These are phyloP conservation scores for Agaricus subrufescens DNA, from an alignment of 768 basidiomycete species.

Conservation along the genomic window DNA sequence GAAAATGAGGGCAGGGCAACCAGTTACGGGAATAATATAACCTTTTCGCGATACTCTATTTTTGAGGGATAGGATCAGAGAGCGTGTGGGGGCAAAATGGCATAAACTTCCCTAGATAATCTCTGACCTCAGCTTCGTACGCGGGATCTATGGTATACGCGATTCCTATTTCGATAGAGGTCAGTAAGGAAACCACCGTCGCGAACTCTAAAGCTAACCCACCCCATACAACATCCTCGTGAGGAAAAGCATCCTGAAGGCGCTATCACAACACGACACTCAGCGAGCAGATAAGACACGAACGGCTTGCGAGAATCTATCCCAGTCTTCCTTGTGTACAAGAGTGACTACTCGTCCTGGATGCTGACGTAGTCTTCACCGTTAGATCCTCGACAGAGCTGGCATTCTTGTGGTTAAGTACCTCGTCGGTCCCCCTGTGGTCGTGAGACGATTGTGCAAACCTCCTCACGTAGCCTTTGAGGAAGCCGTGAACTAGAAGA, in stretches of 20 bases:
- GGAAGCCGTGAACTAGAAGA: conserved; percentile 63
- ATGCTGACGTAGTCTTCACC: conserved; percentile 34
- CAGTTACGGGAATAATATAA: conserved; percentile 14
- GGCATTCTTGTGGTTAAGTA: conserved; percentile 17
- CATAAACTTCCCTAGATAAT: conserved; percentile 69
- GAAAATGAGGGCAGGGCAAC: background rate
- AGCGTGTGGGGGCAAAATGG: background rate
- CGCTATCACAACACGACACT: background rate
- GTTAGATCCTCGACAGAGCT: background rate
- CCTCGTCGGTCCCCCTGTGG: conserved; percentile 87
- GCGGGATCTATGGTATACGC: conserved; percentile 84
- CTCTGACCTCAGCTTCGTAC: conserved; percentile 71
- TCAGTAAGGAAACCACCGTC: background rate
- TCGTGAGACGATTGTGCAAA: conserved; percentile 93
- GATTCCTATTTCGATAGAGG: conserved; percentile 43
- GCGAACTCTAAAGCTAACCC: conserved; percentile 13
- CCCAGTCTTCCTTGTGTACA: conserved; percentile 87
- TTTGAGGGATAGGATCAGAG: conserved; percentile 7
- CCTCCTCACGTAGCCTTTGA: conserved; percentile 86
- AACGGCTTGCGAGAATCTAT: conserved; percentile 63
- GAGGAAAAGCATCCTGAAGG: conserved; percentile 58
- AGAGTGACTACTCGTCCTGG: conserved; percentile 91
- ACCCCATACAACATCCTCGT: conserved; percentile 87
- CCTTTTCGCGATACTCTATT: conserved; percentile 84
- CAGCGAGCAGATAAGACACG: conserved; percentile 13